A percentile compares a stretch with the other conserved stretches of the same genome.
Conservation (phyloP, 2,329 filamentous ascomycete genomes). For the Neofusicoccum parvum region DNA sequence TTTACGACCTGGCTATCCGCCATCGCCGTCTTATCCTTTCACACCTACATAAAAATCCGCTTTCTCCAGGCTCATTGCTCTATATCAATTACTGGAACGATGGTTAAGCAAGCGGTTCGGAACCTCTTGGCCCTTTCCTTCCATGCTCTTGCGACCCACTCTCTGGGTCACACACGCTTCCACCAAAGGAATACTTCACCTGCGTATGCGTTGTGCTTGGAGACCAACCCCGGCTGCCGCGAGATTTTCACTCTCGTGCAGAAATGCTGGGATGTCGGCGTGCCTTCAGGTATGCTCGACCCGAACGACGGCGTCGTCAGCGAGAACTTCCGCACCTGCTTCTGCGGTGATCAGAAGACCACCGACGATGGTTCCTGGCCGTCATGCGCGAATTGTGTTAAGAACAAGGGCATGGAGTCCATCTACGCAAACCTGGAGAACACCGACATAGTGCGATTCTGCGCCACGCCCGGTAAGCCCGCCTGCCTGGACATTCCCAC, state of each 20-base stretch:
- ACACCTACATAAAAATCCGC: neutral
- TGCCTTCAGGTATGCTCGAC: neutral
- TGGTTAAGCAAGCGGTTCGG: neutral
- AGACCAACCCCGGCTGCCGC: neutral
- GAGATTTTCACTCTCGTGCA: constrained; percentile 4
- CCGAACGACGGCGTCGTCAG: neutral
- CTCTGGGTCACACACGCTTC: neutral
- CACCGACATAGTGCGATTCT: neutral
- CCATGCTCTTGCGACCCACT: neutral
- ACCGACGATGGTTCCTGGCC: neutral
- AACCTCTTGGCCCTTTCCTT: neutral
- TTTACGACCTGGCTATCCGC: no score
- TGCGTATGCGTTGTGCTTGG: neutral
- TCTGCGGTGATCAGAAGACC: constrained; percentile 5
- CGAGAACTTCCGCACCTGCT: constrained; percentile 5
- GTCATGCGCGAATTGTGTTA: neutral
- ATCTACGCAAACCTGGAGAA: neutral
- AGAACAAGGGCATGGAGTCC: neutral
- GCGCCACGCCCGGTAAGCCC: neutral
- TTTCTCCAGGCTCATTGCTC: neutral
- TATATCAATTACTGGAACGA: neutral
- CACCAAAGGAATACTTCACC: neutral
- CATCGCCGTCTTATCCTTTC: neutral
- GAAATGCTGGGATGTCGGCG: constrained; percentile 16
- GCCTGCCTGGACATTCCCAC: neutral